phyloP scores from a whole-genome alignment of 2,329 filamentous ascomycete species.

The Magnaporthales sp. region DNA sequence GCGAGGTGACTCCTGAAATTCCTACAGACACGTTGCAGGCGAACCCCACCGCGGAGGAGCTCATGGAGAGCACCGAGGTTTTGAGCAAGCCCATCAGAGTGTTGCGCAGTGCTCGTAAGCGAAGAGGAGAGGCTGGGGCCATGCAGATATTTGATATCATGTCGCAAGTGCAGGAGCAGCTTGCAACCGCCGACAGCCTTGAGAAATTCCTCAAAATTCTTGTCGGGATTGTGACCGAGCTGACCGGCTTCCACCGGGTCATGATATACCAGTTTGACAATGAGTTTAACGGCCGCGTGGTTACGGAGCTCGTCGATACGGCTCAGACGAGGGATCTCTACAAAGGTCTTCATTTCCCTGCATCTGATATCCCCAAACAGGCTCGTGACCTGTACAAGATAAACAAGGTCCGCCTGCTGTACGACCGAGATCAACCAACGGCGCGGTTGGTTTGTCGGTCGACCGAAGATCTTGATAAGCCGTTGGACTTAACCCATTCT shows the following conservation, averaged over 20 bases:
- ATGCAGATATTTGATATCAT: slow-evolving; percentile 92
- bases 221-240: slow-evolving; percentile 78
- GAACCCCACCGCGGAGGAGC: slow-evolving; percentile 65
- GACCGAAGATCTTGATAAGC: slow-evolving; percentile 61
- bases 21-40: slow-evolving; percentile 68
- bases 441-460: slow-evolving; percentile 75
- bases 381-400: slow-evolving; percentile 82
- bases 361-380: slow-evolving; percentile 78
- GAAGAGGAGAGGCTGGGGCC: slow-evolving; percentile 68
- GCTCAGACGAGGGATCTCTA: slow-evolving; percentile 73
- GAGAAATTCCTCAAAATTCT: slow-evolving; percentile 71
- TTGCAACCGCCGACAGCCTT: slow-evolving; percentile 62
- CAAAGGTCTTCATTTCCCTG: slow-evolving; percentile 81
- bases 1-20: slow-evolving; percentile 49
- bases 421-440: slow-evolving; percentile 74
- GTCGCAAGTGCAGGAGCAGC: slow-evolving; percentile 83
- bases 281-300: slow-evolving; percentile 74
- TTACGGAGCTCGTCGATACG: slow-evolving; percentile 79
- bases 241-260: slow-evolving; percentile 85
- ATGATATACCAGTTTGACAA: slow-evolving; percentile 91
- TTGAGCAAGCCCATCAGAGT: slow-evolving; percentile 71
- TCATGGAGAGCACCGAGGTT: slow-evolving; percentile 66
- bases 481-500: slow-evolving; percentile 74
- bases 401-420: slow-evolving; percentile 81
- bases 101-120: slow-evolving; percentile 63